Percentiles rank a stretch among this genome's conserved stretches.
These are phyloP conservation scores for Daldinia grandis DNA, from an alignment of 495 filamentous ascomycete genomes.

Conservation along the genomic window DNA sequence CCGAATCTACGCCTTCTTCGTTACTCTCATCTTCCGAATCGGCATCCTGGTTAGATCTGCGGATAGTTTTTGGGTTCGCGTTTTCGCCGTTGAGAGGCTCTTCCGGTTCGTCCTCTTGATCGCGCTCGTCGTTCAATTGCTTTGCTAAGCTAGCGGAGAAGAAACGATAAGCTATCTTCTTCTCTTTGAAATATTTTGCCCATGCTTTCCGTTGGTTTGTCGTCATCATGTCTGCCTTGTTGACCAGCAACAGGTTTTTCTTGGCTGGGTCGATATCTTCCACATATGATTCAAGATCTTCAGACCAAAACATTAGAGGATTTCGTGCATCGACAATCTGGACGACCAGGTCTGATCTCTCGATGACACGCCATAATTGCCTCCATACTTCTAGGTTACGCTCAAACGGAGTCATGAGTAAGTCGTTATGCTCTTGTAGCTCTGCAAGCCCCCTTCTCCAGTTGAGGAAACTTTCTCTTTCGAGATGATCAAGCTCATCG, in stretches of 20 bases:
- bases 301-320: constrained; percentile 90
- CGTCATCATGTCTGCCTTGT: constrained; percentile 99
- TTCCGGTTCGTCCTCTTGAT: constrained; percentile 57
- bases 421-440: constrained; percentile 88
- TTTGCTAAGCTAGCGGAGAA: constrained; percentile 95
- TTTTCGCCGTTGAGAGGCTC: constrained; percentile 42
- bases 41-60: constrained; percentile 24
- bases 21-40: constrained; percentile 44
- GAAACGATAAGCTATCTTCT: constrained; percentile 87
- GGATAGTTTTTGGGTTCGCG: constrained; percentile 46
- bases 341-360: constrained; percentile 93
- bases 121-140: constrained; percentile 77
- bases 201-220: constrained; percentile 81
- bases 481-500: constrained; percentile 77
- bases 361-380: constrained; percentile 98
- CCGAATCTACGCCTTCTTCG: constrained; percentile 52
- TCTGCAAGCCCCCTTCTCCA: constrained; percentile 94
- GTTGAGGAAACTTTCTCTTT: constrained; percentile 81
- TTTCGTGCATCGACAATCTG: constrained; percentile 99
- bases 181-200: constrained; percentile 86
- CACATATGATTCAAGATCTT: constrained; percentile 93
- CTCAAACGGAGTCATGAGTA: constrained; percentile 99
- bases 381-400: constrained; percentile 98
- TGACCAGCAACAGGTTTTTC: constrained; percentile 91
- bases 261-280: constrained; percentile 90